These are phyloP conservation scores for Zizania latifolia DNA, from an alignment of 176 grass and related monocot species.

Conservation along the genomic window DNA sequence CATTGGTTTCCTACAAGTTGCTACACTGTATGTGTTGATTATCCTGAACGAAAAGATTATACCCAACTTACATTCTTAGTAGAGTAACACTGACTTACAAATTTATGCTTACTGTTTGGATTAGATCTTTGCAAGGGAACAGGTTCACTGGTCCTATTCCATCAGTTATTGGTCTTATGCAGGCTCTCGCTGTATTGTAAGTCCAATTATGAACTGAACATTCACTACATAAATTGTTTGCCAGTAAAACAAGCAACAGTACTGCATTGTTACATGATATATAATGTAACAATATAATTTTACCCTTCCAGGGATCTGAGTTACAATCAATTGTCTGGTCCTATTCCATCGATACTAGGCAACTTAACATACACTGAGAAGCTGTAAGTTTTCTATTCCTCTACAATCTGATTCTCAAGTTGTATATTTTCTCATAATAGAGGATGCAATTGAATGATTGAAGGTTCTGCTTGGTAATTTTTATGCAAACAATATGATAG, in stretches of 20 bases:
- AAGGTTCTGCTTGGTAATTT: neutral
- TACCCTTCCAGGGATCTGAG: conserved; percentile 70
- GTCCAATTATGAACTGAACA: neutral
- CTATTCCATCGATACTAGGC: conserved; percentile 83
- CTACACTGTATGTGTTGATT: conserved; percentile 67
- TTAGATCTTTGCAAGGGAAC: conserved; percentile 94
- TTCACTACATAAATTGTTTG: neutral
- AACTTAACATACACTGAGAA: conserved; percentile 99
- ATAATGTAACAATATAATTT: neutral
- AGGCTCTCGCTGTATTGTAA: conserved; percentile 93
- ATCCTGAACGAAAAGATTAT: neutral
- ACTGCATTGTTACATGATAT: neutral
- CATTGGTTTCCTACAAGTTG: conserved; percentile 98
- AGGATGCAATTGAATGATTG: neutral
- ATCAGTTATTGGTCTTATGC: conserved; percentile 97
- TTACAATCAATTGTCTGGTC: conserved; percentile 75
- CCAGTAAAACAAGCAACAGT: neutral
- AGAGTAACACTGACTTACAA: neutral
- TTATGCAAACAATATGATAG: neutral
- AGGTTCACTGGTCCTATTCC: conserved; percentile 80
- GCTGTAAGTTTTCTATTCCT: conserved; percentile 51
- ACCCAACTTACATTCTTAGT: neutral
- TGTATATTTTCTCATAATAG: neutral
- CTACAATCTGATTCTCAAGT: neutral
- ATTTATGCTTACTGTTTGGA: neutral